Conservation (phyloP, 352 stramenopile species). For the Blastocystis sp. region DNA sequence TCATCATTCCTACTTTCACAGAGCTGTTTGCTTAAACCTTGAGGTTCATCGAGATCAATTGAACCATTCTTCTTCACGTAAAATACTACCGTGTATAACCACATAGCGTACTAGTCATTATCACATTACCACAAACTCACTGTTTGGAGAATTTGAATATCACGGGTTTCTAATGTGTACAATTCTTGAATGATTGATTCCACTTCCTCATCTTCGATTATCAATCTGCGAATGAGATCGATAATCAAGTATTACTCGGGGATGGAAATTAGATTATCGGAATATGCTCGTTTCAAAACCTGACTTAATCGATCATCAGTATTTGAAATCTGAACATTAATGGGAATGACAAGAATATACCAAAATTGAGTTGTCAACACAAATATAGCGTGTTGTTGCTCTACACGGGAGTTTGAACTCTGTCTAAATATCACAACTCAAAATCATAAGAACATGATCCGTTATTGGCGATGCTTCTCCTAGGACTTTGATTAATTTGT, state of each 20-base stretch:
- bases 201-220: not conserved
- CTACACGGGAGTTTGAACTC: not conserved
- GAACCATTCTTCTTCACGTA: not conserved
- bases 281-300: not conserved
- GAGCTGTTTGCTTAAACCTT: not conserved
- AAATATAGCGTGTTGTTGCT: not conserved
- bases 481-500: not conserved
- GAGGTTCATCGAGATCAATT: not conserved
- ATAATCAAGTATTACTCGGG: not conserved
- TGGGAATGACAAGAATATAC: not conserved
- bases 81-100: not conserved
- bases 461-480: not conserved
- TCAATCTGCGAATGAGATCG: not conserved
- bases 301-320: conserved; percentile 1
- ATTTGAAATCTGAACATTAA: not conserved
- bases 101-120: conserved; percentile 21
- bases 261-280: not conserved
- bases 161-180: not conserved
- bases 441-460: not conserved
- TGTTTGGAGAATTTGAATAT: not conserved
- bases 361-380: not conserved
- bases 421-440: no score
- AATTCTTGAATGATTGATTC: not conserved
- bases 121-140: not conserved
- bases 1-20: not conserved